Evolutionary conservation across 1,139 yeast genomes (phyloP).

Genomic region (Lodderomyces pseudojiufengensis): DNA sequence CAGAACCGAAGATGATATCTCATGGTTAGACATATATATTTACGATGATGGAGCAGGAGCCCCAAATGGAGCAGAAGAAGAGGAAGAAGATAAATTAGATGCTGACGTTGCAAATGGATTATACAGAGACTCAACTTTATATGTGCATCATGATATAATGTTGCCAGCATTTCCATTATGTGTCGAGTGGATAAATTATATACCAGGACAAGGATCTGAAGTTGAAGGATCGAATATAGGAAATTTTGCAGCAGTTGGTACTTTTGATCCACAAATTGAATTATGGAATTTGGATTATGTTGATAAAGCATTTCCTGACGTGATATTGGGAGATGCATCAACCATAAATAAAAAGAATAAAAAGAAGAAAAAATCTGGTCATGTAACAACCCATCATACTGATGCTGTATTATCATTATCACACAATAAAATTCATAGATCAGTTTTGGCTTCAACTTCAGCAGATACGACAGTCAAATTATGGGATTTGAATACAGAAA

Average conservation of each 20-base stretch:
- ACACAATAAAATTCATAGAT: slow-evolving; percentile 77
- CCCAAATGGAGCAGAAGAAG: slow-evolving; percentile 60
- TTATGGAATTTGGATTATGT: slow-evolving; percentile 92
- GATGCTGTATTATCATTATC: slow-evolving; percentile 90
- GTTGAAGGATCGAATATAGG: slow-evolving; percentile 49
- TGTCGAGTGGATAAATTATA: slow-evolving; percentile 89
- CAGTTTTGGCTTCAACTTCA: slow-evolving; percentile 87
- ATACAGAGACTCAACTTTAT: slow-evolving; percentile 69
- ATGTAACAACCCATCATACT: slow-evolving; percentile 77
- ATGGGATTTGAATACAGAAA: slow-evolving; percentile 82
- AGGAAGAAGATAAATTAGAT: slow-evolving; percentile 58
- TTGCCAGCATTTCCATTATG: slow-evolving; percentile 95
- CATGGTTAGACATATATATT: slow-evolving; percentile 87
- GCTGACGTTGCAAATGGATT: slow-evolving; percentile 67
- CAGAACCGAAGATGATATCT: slow-evolving; percentile 93
- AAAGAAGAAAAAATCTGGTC: slow-evolving; percentile 45
- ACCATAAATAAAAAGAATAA: slow-evolving; percentile 37
- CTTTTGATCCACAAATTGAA: slow-evolving; percentile 96
- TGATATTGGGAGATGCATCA: slow-evolving; percentile 79
- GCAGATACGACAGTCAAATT: slow-evolving; percentile 93
- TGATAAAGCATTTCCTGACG: slow-evolving; percentile 93
- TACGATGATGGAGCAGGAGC: slow-evolving; percentile 94
- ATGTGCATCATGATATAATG: slow-evolving; percentile 96
- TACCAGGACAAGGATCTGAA: slow-evolving; percentile 45
- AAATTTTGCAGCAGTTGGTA: slow-evolving; percentile 93